phyloP scores from a whole-genome alignment of 768 basidiomycete genomes.

The Russula compacta region DNA sequence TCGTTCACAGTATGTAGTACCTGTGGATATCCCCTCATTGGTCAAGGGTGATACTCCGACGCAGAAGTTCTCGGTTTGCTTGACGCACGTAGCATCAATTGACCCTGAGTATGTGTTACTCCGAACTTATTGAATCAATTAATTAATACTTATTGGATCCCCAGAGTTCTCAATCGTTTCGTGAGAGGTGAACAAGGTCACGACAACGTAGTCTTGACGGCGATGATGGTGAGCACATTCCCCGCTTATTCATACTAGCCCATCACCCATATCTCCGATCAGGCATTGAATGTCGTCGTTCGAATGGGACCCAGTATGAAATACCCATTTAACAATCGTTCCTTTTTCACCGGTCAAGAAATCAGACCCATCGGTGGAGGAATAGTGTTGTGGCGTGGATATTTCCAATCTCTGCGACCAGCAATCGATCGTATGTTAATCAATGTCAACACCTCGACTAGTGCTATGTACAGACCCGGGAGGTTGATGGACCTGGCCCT shows the following conservation, averaged over 20 bases:
- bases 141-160: background rate
- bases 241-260: background rate
- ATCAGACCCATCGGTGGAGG: slow-evolving; percentile 48
- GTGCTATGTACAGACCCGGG: slow-evolving; percentile 64
- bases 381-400: slow-evolving; percentile 67
- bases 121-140: slow-evolving; percentile 21
- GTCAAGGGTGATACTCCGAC: slow-evolving; percentile 13
- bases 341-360: slow-evolving; percentile 60
- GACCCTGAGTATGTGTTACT: slow-evolving; percentile 59
- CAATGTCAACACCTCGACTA: slow-evolving; percentile 71
- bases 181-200: slow-evolving; percentile 55
- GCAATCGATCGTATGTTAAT: slow-evolving; percentile 51
- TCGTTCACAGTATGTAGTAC: slow-evolving; percentile 48
- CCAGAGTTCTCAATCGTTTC: slow-evolving; percentile 55
- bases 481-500: slow-evolving; percentile 47
- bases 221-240: slow-evolving; percentile 42
- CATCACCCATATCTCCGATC: background rate
- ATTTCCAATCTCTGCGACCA: slow-evolving; percentile 72
- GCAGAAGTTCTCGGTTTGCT: slow-evolving; percentile 32
- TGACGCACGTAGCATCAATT: slow-evolving; percentile 68
- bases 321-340: slow-evolving; percentile 62
- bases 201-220: slow-evolving; percentile 57
- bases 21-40: slow-evolving; percentile 27
- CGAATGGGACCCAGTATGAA: slow-evolving; percentile 62
- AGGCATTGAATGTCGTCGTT: slow-evolving; percentile 69